Evolutionary conservation across 768 basidiomycete species (phyloP).

Genomic region (Agaricus bisporus): DNA sequence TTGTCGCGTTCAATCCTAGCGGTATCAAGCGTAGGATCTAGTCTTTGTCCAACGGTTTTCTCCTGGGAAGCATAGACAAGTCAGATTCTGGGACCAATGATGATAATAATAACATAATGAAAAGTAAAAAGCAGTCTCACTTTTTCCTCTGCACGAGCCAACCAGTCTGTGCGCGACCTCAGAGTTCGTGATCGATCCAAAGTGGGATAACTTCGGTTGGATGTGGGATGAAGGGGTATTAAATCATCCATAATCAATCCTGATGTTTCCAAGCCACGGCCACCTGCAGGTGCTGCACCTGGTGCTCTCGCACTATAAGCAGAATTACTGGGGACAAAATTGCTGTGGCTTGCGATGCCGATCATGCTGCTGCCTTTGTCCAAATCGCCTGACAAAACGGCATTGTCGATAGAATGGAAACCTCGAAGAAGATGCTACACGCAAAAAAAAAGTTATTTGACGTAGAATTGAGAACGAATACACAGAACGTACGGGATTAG

Average conservation of each 20-base stretch:
- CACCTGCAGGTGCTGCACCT: neutral
- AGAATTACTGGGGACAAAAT: neutral
- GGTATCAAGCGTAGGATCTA: constrained; percentile 44
- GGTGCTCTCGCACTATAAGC: neutral
- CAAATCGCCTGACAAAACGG: too few relatives aligned
- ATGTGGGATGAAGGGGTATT: neutral
- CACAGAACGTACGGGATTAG: neutral
- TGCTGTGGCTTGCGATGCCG: neutral
- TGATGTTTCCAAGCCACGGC: neutral
- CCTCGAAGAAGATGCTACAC: neutral
- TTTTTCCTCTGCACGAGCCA: constrained; percentile 27
- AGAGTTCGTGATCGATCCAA: neutral
- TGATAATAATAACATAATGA: neutral
- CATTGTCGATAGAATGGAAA: neutral
- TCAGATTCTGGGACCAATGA: neutral
- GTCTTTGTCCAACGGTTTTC: constrained; percentile 43
- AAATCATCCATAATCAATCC: too few relatives aligned
- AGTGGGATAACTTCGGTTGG: neutral
- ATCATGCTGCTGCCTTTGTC: neutral
- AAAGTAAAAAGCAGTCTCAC: constrained; percentile 8
- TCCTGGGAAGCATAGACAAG: constrained; percentile 11
- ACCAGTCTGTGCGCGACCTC: constrained; percentile 29
- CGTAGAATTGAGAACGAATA: too few relatives aligned
- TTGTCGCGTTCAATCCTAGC: constrained; percentile 45
- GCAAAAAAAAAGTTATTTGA: neutral